A percentile compares a stretch with the other conserved stretches of the same genome.
These are phyloP conservation scores for Rhizopus delemar DNA, from an alignment of 371 early-diverging fungal species.

Conservation along the genomic window DNA sequence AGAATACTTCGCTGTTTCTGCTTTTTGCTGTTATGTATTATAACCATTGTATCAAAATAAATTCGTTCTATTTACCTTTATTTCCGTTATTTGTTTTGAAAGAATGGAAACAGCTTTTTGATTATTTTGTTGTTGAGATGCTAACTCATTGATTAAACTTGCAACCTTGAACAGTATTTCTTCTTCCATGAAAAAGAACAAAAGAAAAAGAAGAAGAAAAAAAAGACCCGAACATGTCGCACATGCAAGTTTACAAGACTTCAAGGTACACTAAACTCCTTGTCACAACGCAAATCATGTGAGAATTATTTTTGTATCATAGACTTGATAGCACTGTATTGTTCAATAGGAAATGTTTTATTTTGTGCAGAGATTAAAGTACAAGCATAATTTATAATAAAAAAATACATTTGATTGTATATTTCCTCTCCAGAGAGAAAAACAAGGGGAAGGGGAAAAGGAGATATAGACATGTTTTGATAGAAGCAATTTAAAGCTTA, in stretches of 20 bases:
- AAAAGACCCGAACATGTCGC: too few species aligned
- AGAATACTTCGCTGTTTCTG: constrained; percentile 6
- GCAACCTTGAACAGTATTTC: constrained; percentile 35
- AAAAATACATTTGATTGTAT: too few species aligned
- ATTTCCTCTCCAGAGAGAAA: too few species aligned
- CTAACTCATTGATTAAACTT: constrained; percentile 35
- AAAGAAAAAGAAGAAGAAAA: not conserved
- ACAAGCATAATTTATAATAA: too few species aligned
- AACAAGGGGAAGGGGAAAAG: constrained; percentile 8
- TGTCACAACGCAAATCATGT: too few species aligned
- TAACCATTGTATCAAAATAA: too few species aligned
- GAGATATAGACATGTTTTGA: not conserved
- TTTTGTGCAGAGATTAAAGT: too few species aligned
- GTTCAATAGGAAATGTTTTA: too few species aligned
- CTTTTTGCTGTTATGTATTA: constrained; percentile 9
- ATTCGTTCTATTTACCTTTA: constrained; percentile 21
- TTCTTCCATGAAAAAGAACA: constrained; percentile 28
- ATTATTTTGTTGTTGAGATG: constrained; percentile 35
- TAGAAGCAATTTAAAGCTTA: constrained; percentile 29
- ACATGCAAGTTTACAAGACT: too few species aligned
- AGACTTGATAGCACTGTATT: too few species aligned
- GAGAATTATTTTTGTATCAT: too few species aligned
- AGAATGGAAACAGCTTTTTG: constrained; percentile 31
- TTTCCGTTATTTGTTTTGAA: constrained; percentile 23
- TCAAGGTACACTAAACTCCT: too few species aligned